phyloP scores from a whole-genome alignment of 352 stramenopile species.

The Phytophthora cactorum region DNA sequence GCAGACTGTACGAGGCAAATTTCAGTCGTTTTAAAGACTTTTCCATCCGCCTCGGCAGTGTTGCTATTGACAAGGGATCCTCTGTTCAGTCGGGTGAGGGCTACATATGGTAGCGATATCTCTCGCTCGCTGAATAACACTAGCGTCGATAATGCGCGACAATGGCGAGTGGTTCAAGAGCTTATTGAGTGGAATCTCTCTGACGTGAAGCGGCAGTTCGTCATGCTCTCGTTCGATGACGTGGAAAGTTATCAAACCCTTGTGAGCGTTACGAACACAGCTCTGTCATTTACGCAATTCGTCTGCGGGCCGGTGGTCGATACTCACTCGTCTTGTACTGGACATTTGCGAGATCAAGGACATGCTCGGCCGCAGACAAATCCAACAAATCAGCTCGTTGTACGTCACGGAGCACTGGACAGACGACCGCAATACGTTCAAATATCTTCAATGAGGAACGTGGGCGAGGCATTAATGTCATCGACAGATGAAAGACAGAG shows the following conservation, averaged over 20 bases:
- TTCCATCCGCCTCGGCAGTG: constrained; percentile 8
- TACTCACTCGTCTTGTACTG: background rate
- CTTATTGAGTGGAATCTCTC: constrained; percentile 41
- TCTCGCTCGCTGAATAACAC: background rate
- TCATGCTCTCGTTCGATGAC: constrained; percentile 30
- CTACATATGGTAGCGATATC: background rate
- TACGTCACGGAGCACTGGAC: constrained; percentile 11
- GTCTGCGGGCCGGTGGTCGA: constrained; percentile 45
- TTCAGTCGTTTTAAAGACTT: constrained; percentile 18
- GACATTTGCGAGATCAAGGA: background rate
- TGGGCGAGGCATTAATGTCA: background rate
- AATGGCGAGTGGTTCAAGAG: constrained; percentile 30
- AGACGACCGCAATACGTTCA: constrained; percentile 15
- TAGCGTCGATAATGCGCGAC: background rate
- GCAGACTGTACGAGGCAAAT: constrained; percentile 6
- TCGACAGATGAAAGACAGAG: background rate
- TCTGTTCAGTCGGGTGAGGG: constrained; percentile 1
- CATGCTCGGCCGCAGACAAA: constrained; percentile 4
- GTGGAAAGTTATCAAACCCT: constrained; percentile 23
- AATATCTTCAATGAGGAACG: constrained; percentile 9
- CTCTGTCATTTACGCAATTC: constrained; percentile 41
- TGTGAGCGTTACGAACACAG: constrained; percentile 47
- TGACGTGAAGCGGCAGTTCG: constrained; percentile 24
- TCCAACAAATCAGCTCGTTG: constrained; percentile 4
- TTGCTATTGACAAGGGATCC: constrained; percentile 16